These are phyloP conservation scores for Fusarium decemcellulare DNA, from an alignment of 2,329 filamentous ascomycete species.

Conservation along the genomic window DNA sequence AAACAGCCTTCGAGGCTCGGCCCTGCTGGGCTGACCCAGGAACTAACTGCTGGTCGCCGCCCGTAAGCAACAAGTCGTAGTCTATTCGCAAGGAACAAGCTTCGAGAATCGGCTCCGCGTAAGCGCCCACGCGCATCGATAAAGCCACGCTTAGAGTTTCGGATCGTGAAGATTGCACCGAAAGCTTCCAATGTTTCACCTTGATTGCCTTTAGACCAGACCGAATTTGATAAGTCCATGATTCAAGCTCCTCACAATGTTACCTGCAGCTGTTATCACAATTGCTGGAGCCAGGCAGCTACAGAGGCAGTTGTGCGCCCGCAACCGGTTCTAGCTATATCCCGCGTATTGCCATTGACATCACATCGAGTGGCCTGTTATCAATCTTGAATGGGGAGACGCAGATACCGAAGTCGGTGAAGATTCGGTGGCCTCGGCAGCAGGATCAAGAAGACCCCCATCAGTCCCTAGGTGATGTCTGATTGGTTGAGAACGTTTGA, in stretches of 20 bases:
- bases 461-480: conserved; percentile 5
- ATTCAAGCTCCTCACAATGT: background rate
- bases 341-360: conserved; percentile 12
- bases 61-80: conserved; percentile 11
- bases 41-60: background rate
- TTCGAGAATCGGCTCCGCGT: conserved; percentile 14
- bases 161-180: conserved; percentile 24
- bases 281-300: background rate
- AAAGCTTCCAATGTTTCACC: conserved; percentile 33
- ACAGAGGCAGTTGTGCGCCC: background rate
- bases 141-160: conserved; percentile 35
- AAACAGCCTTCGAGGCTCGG: background rate
- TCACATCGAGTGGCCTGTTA: conserved; percentile 28
- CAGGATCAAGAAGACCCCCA: conserved; percentile 22
- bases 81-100: conserved; percentile 10
- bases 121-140: conserved; percentile 32
- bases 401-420: conserved; percentile 31
- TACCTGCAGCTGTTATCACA: background rate
- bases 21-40: background rate
- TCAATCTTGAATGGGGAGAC: conserved; percentile 29
- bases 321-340: background rate
- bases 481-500: conserved; percentile 39
- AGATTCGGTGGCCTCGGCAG: conserved; percentile 44
- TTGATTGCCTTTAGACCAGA: conserved; percentile 9
- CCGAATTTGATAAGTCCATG: conserved; percentile 2